A percentile compares a stretch with the other conserved stretches of the same genome.
phyloP scores from a whole-genome alignment of 345 rosid genomes.

The Adansonia digitata region DNA sequence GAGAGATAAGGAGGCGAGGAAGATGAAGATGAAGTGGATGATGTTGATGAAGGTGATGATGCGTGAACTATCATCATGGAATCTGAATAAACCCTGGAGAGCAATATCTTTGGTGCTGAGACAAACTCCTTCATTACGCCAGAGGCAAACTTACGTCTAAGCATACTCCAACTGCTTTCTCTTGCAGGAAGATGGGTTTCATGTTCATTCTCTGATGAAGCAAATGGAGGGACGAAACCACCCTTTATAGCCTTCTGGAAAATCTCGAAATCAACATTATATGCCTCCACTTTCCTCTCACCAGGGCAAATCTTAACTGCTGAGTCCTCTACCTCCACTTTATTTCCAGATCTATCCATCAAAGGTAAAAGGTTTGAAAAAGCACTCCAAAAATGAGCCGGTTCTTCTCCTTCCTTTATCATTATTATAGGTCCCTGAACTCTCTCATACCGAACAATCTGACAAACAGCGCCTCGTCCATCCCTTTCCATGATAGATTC shows the following conservation, averaged over 20 bases:
- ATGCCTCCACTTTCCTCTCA: slow-evolving; percentile 63
- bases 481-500: slow-evolving; percentile 92
- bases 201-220: slow-evolving; percentile 72
- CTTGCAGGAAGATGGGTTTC: slow-evolving; percentile 92
- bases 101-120: slow-evolving; percentile 54
- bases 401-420: slow-evolving; percentile 91
- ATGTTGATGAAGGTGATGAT: slow-evolving; percentile 52
- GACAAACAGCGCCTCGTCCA: slow-evolving; percentile 93
- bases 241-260: slow-evolving; percentile 79
- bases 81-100: slow-evolving; percentile 87
- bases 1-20: slow-evolving; percentile 74
- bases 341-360: slow-evolving; percentile 50
- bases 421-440: slow-evolving; percentile 64
- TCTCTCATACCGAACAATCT: slow-evolving; percentile 90
- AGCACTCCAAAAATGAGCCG: slow-evolving; percentile 80
- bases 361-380: slow-evolving; percentile 68
- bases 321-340: slow-evolving; percentile 27
- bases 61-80: slow-evolving; percentile 84
- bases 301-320: slow-evolving; percentile 45
- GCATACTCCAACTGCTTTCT: slow-evolving; percentile 90
- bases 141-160: slow-evolving; percentile 81
- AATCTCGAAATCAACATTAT: slow-evolving; percentile 89
- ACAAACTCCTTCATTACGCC: slow-evolving; percentile 68
- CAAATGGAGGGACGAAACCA: slow-evolving; percentile 90
- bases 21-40: slow-evolving; percentile 38